These are phyloP conservation scores for Vicia villosa DNA, from an alignment of 306 rosid genomes.

Conservation along the genomic window DNA sequence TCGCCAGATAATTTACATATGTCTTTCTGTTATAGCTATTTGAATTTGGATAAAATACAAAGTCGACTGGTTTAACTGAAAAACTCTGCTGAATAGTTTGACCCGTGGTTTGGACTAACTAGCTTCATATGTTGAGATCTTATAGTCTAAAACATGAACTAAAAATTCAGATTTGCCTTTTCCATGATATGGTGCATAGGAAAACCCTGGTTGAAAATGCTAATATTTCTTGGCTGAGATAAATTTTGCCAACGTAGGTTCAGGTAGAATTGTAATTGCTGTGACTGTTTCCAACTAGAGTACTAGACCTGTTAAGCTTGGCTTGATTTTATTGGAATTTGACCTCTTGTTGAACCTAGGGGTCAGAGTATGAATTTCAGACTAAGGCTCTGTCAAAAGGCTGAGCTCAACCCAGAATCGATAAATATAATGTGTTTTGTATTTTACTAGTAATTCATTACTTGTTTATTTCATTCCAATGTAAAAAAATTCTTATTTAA, in stretches of 20 bases:
- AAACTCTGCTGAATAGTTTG: constrained; percentile 23
- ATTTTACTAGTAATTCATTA: not conserved
- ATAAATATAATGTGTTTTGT: not conserved
- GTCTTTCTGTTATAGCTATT: constrained; percentile 8
- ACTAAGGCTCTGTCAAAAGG: constrained; percentile 3
- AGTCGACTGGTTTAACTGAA: constrained; percentile 12
- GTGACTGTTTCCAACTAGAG: constrained; percentile 10
- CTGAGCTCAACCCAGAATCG: not conserved
- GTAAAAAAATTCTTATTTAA: constrained; percentile 16
- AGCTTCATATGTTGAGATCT: constrained; percentile 22
- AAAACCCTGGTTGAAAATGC: not conserved
- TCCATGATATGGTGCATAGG: constrained; percentile 9
- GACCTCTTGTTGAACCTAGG: constrained; percentile 2
- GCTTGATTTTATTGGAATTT: constrained; percentile 18
- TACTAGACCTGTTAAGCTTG: constrained; percentile 26
- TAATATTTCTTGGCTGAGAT: not conserved
- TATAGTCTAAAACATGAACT: not conserved
- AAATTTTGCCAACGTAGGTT: not conserved
- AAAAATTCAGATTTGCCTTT: constrained; percentile 20
- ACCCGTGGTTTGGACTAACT: constrained; percentile 10
- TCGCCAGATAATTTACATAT: constrained; percentile 8
- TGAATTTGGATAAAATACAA: constrained; percentile 17
- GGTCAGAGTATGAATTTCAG: constrained; percentile 3
- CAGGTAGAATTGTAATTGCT: constrained; percentile 7
- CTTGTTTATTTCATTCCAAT: constrained; percentile 27